phyloP scores from a whole-genome alignment of 768 basidiomycete genomes.

The Royoungia palumana region DNA sequence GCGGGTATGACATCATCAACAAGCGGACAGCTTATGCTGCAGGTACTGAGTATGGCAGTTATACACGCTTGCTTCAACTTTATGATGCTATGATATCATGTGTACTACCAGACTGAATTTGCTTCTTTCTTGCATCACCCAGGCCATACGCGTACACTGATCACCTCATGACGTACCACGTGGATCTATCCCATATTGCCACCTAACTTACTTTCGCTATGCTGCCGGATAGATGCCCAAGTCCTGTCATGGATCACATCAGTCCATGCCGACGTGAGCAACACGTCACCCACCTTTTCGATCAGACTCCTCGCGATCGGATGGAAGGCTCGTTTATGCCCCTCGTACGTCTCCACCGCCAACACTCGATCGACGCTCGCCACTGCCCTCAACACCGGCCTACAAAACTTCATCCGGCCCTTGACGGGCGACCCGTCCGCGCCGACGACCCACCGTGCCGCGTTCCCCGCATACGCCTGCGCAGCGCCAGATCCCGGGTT shows the following conservation, averaged over 20 bases:
- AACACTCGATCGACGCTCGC: constrained; percentile 49
- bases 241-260: constrained; percentile 6
- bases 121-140: too few relatives aligned
- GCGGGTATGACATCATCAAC: too few relatives aligned
- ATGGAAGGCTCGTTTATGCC: constrained; percentile 57
- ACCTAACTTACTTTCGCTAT: too few relatives aligned
- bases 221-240: constrained; percentile 2
- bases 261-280: neutral
- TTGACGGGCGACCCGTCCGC: constrained; percentile 55
- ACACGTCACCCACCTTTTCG: constrained; percentile 52
- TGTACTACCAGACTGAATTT: too few relatives aligned
- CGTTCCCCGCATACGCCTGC: constrained; percentile 46
- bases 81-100: too few relatives aligned
- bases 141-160: too few relatives aligned
- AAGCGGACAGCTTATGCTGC: too few relatives aligned
- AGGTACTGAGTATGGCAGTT: too few relatives aligned
- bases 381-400: constrained; percentile 60
- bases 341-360: constrained; percentile 49
- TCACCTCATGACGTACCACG: too few relatives aligned
- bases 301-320: constrained; percentile 74
- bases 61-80: too few relatives aligned
- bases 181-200: too few relatives aligned
- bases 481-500: constrained; percentile 49
- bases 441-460: constrained; percentile 67
- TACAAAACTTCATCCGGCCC: constrained; percentile 84